Evolutionary conservation across 371 early-diverging fungal genomes (phyloP), one percentile per base, ranked within the genome.

Genomic region (Saksenaea oblongispora): DNA sequence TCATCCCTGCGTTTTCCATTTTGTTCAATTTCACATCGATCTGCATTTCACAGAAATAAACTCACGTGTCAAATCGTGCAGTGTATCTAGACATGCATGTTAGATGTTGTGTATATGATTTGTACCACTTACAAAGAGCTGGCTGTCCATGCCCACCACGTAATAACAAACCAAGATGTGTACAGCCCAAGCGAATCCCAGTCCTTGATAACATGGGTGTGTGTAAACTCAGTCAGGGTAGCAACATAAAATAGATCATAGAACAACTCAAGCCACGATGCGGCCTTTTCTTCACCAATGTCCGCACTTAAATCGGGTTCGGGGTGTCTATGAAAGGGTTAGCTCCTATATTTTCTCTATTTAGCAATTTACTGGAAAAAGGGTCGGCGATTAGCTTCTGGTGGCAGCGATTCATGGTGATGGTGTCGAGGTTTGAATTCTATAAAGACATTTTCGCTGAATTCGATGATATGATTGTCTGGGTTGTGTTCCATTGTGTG

Each of bases 171-270:
- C 86, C 86, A 84, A 26, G 76, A 73, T 3, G 84, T 66, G 64
- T 86, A 86, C 22, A 78, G 65, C 5, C 72, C 78, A n/a, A 86
- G 64, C 0, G 86, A 80, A 0, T 61, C 70, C 84, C 79, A 74
- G 54, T 83, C 80, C n/a, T 78, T 82, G 39, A 86, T 86, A 41
- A 80, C 80, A 62, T 84, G 84, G 22, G 69, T 75, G 44, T 86
- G 87, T 0, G 87, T 86, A 58, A 86, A 86, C 47, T 84, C 75
- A 5, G 84, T 81, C 58, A 86, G 62, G 3, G 82, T 86, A 7
- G 87, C 87, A 0, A 86, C 82, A 58, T 79, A 86, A 35, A 86
- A 78, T 4, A 86, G 59, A 61, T 86, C 87, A 67, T 84, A 86
- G 54, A 86, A 86, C 7, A 86, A 65, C 44, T 86, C 87, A 27